phyloP scores from a whole-genome alignment of 768 basidiomycete species.

The Kwoniella heveanensis region DNA sequence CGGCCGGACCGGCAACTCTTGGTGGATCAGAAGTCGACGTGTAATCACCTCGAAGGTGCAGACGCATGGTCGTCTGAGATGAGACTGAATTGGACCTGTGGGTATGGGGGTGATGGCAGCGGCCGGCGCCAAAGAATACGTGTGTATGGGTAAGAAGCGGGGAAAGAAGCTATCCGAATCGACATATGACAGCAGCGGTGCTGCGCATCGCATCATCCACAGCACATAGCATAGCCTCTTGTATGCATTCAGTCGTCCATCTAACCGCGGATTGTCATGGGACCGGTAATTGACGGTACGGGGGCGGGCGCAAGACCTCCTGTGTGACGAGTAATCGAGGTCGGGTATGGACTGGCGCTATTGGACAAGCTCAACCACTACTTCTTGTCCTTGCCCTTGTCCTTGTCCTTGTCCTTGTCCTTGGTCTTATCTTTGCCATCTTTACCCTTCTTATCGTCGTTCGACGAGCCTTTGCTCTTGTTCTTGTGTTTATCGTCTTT shows the following conservation, averaged over 20 bases:
- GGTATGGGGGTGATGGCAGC: too few relatives aligned
- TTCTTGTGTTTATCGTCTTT: constrained; percentile 13
- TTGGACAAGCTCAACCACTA: too few relatives aligned
- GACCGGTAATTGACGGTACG: too few relatives aligned
- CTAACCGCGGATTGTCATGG: not conserved
- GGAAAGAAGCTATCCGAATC: too few relatives aligned
- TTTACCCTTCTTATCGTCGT: constrained; percentile 2
- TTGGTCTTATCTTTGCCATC: constrained; percentile 17
- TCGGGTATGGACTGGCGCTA: too few relatives aligned
- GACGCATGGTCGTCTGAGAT: too few relatives aligned
- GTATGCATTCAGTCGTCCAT: constrained; percentile 7
- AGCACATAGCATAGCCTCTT: not conserved
- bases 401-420: constrained; percentile 13
- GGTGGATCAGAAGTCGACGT: not conserved
- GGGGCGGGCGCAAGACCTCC: too few relatives aligned
- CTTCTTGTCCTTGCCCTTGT: constrained; percentile 2
- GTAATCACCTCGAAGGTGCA: too few relatives aligned
- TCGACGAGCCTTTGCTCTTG: constrained; percentile 1
- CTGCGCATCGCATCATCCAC: not conserved
- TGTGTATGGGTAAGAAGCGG: too few relatives aligned
- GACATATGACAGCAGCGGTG: not conserved
- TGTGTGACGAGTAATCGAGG: too few relatives aligned
- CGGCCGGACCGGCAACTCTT: constrained; percentile 25
- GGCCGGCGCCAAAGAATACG: too few relatives aligned
- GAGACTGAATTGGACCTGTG: too few relatives aligned